Evolutionary conservation across 2,329 filamentous ascomycete species (phyloP).

Genomic region (Clonostachys sp.): DNA sequence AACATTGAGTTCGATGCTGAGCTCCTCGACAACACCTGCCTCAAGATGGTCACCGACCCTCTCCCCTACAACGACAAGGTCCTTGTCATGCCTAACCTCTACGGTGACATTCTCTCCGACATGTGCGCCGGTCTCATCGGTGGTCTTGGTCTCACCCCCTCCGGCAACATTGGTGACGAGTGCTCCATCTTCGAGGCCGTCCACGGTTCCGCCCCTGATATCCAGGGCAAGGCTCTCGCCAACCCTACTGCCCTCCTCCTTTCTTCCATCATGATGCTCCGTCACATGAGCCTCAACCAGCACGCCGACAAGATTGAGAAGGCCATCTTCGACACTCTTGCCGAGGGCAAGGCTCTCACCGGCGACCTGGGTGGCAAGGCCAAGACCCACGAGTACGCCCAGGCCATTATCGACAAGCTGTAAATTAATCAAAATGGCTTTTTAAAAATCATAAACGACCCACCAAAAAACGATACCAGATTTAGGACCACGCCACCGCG

Average conservation of each 20-base stretch:
- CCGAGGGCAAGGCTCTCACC: conserved; percentile 93
- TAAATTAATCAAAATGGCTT: conserved; percentile 27
- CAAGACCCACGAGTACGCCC: conserved; percentile 92
- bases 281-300: conserved; percentile 88
- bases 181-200: conserved; percentile 99
- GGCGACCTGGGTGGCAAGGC: conserved; percentile 94
- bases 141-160: conserved; percentile 93
- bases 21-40: conserved; percentile 97
- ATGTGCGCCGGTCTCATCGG: conserved; percentile 99
- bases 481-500: no score
- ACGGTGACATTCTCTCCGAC: conserved; percentile 98
- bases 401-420: conserved; percentile 76
- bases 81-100: conserved; percentile 95
- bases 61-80: conserved; percentile 98
- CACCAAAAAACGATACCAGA: no score
- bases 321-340: conserved; percentile 91
- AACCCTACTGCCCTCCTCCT: conserved; percentile 97
- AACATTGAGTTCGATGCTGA: conserved; percentile 95
- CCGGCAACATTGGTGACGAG: conserved; percentile 97
- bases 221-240: conserved; percentile 90
- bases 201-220: conserved; percentile 94
- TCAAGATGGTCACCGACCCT: conserved; percentile 98
- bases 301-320: conserved; percentile 87
- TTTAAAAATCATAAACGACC: no score
- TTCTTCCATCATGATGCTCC: conserved; percentile 98